Evolutionary conservation across 2,329 filamentous ascomycete genomes (phyloP), one percentile per base, ranked within the genome.

Genomic region (Massarina eburnea): DNA sequence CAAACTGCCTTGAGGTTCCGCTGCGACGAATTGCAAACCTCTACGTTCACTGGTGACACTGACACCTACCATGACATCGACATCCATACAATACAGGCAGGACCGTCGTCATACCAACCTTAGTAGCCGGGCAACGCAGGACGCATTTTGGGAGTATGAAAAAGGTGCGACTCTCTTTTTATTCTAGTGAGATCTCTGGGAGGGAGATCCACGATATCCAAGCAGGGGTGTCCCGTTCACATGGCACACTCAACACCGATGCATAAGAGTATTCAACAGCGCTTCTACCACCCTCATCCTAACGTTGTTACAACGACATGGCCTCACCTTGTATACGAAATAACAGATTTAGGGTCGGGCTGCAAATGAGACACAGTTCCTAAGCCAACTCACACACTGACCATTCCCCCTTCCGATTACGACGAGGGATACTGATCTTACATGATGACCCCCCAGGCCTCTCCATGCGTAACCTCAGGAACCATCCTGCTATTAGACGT

Each of bases 191-290:
- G 7, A 19, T 39, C 18, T 35, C 3, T 30, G 8, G 30, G 26
- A 33, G 45, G 40, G 29, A 20, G 8, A 39, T 36, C 45, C 40
- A 43, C 12, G 22, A 36, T 40, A 8, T 37, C 17, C 14, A 32
- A 15, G 45, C 64, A 65, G 49, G 64, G 62, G 56, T 63, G 36
- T 51, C 49, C 58, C 57, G 45, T 37, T 48, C 39, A 45, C 45
- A 47, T 48, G 39, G 45, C 45, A 54, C 43, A 45, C 30, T 54
- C 47, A 51, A 51, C 49, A 52, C 57, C 56, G 59, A 52, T 43
- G 29, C 38, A 34, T 46, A 42, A 38, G 39, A 35, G 41, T 39
- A 24, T 19, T 45, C 49, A 52, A 57, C 51, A 45, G 55, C 32
- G 32, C 49, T 42, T 38, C 32, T 57, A 54, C 43, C 37, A 52